Evolutionary conservation across 371 early-diverging fungal species (phyloP).

Genomic region (Mortierella sp.): DNA sequence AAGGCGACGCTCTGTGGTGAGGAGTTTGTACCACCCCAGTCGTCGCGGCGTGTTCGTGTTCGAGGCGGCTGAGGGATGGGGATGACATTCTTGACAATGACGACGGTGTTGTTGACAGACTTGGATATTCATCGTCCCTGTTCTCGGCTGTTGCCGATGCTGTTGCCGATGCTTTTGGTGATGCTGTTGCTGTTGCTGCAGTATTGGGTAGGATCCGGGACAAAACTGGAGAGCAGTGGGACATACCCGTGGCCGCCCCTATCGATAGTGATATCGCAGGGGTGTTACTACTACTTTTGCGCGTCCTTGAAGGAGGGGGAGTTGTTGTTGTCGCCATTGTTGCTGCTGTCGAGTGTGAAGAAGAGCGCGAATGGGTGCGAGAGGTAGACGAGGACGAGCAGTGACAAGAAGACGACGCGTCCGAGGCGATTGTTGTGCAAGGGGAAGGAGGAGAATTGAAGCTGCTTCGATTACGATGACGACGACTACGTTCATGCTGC

Average conservation of each 20-base stretch:
- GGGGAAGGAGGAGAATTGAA: constrained; percentile 30
- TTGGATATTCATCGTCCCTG: background rate
- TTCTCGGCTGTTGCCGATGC: constrained; percentile 12
- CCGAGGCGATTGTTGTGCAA: constrained; percentile 17
- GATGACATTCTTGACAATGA: constrained; percentile 6
- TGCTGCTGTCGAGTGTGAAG: background rate
- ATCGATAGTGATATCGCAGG: background rate
- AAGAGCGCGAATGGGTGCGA: constrained; percentile 5
- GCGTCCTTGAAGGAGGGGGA: constrained; percentile 5
- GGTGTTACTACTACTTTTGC: background rate
- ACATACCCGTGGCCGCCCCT: constrained; percentile 27
- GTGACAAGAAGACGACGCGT: constrained; percentile 31
- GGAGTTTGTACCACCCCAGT: background rate
- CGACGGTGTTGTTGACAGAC: background rate
- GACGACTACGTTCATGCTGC: background rate
- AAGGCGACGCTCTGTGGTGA: background rate
- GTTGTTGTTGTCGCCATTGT: too few relatives aligned
- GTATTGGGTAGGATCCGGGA: constrained; percentile 12
- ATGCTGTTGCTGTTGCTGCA: constrained; percentile 6
- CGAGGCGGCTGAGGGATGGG: background rate
- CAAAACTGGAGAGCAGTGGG: constrained; percentile 38
- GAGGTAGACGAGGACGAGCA: constrained; percentile 10
- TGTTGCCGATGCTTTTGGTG: background rate
- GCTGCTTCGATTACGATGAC: constrained; percentile 7
- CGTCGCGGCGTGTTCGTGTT: background rate